Evolutionary conservation across 345 rosid species (phyloP).

Genomic region (Brassica juncea): DNA sequence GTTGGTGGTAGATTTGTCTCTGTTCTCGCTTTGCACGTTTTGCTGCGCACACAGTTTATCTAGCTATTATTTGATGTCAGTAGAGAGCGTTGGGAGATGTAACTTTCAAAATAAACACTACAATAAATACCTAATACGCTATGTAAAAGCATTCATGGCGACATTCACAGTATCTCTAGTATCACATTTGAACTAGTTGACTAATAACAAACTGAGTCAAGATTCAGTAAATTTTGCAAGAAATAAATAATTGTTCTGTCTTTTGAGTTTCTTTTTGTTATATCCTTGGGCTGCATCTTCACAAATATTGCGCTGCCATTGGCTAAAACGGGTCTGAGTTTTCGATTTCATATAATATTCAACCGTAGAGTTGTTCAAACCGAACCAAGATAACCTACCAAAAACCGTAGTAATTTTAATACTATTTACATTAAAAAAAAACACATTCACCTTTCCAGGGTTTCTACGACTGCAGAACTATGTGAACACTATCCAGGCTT

Average conservation of each 20-base stretch:
- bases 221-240: not conserved
- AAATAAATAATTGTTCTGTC: not conserved
- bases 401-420: not conserved
- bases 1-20: slow-evolving; percentile 11
- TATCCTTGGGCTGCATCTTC: not conserved
- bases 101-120: not conserved
- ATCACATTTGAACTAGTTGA: not conserved
- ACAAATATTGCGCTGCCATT: not conserved
- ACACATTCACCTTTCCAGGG: not conserved
- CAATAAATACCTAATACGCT: not conserved
- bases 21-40: slow-evolving; percentile 22
- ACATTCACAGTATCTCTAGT: not conserved
- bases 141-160: slow-evolving; percentile 4
- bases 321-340: slow-evolving; percentile 9
- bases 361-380: not conserved
- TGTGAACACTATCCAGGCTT: not conserved
- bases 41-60: not conserved
- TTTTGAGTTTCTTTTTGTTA: too few relatives aligned
- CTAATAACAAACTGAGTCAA: not conserved
- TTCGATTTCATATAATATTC: not conserved
- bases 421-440: not conserved
- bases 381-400: not conserved
- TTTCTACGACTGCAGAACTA: not conserved
- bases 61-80: slow-evolving; percentile 13
- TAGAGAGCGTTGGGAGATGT: slow-evolving; percentile 8